A percentile compares a stretch with the other conserved stretches of the same genome.
Conservation (phyloP, 345 rosid species). For the Stellera chamaejasme region DNA sequence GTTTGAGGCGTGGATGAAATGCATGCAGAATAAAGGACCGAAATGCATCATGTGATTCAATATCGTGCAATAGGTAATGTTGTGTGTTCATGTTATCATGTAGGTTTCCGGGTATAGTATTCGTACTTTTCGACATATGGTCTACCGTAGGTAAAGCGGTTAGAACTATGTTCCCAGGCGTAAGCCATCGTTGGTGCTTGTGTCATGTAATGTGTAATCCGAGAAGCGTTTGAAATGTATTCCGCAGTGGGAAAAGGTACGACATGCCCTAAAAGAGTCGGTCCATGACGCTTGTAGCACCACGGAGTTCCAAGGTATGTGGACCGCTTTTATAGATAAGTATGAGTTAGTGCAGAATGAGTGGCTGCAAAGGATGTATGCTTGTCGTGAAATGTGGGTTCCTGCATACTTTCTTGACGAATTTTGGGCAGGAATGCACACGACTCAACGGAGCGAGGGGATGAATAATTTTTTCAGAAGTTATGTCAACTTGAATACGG, state of each 20-base stretch:
- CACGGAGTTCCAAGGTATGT: not conserved
- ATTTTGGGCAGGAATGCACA: not conserved
- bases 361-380: not conserved
- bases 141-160: too few species aligned
- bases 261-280: not conserved
- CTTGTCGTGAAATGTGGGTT: not conserved
- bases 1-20: not conserved
- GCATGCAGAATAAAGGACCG: not conserved
- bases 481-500: too few species aligned
- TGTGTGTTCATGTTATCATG: too few species aligned
- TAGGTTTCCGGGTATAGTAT: too few species aligned
- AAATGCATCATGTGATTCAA: not conserved
- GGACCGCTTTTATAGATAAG: not conserved
- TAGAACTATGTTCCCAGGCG: too few species aligned
- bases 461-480: not conserved
- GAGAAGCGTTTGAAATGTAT: not conserved
- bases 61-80: not conserved
- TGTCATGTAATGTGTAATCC: not conserved
- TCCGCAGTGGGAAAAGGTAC: not conserved
- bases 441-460: not conserved
- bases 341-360: not conserved
- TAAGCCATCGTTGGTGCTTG: not conserved
- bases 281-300: not conserved
- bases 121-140: too few species aligned
- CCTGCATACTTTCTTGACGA: not conserved